Conservation (phyloP, 2,329 filamentous ascomycete species). For the Pseudofabraea citricarpa region DNA sequence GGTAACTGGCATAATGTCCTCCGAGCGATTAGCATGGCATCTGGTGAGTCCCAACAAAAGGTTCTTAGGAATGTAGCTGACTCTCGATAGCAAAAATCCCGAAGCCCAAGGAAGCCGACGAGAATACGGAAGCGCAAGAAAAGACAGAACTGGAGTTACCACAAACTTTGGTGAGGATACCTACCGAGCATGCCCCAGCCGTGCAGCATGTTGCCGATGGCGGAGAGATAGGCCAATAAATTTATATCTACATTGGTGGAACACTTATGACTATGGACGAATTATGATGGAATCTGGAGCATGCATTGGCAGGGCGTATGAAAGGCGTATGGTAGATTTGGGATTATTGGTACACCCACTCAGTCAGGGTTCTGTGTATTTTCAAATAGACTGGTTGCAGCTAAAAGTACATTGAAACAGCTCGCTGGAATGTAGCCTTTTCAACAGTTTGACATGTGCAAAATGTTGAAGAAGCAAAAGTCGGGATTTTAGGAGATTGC, state of each 20-base stretch:
- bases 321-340: too few relatives aligned
- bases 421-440: too few relatives aligned
- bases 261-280: too few relatives aligned
- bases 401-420: too few relatives aligned
- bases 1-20: conserved; percentile 87
- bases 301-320: too few relatives aligned
- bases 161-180: conserved; percentile 79
- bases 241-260: too few relatives aligned
- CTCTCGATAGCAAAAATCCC: conserved; percentile 59
- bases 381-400: too few relatives aligned
- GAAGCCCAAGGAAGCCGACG: conserved; percentile 43
- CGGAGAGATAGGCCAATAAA: conserved; percentile 9
- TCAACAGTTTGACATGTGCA: too few relatives aligned
- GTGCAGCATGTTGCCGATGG: conserved; percentile 37
- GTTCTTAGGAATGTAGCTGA: conserved; percentile 10
- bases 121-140: conserved; percentile 36
- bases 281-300: conserved; percentile 7
- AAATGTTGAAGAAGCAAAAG: too few relatives aligned
- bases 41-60: conserved; percentile 53
- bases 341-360: too few relatives aligned
- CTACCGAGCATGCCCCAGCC: conserved; percentile 69
- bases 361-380: too few relatives aligned
- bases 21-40: conserved; percentile 81
- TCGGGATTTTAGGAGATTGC: too few relatives aligned
- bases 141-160: conserved; percentile 41